phyloP scores from a whole-genome alignment of 768 basidiomycete species.

The Lactarius indigo region DNA sequence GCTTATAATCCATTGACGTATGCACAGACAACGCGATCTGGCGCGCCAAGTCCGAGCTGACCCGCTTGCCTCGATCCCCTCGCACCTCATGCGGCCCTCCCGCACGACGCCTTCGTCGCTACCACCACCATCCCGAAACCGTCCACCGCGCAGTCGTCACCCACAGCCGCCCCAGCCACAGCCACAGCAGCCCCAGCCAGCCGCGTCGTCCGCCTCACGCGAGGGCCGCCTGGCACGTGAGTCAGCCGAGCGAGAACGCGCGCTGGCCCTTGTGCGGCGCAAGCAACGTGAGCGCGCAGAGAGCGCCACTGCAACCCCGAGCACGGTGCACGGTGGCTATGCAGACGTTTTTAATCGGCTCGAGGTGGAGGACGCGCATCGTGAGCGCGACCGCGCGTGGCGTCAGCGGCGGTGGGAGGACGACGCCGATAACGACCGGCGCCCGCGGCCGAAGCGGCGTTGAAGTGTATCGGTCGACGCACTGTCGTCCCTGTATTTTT shows the following conservation, averaged over 20 bases:
- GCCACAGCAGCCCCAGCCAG: slow-evolving; percentile 21
- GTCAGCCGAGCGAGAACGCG: slow-evolving; percentile 70
- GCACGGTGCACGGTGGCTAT: slow-evolving; percentile 60
- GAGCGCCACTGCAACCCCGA: slow-evolving; percentile 65
- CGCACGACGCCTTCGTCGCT: not conserved
- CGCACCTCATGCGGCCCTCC: slow-evolving; percentile 51
- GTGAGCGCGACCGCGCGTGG: slow-evolving; percentile 42
- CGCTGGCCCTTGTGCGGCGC: slow-evolving; percentile 63
- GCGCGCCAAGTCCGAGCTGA: slow-evolving; percentile 62
- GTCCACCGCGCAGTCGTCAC: slow-evolving; percentile 29
- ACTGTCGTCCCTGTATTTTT: not conserved
- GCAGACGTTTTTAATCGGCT: slow-evolving; percentile 65
- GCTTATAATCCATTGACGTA: not conserved
- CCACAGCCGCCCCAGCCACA: not conserved
- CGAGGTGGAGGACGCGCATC: slow-evolving; percentile 69
- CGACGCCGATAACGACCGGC: not conserved
- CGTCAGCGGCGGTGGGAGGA: slow-evolving; percentile 27
- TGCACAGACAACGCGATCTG: slow-evolving; percentile 55
- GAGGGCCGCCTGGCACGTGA: slow-evolving; percentile 66
- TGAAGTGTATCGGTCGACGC: not conserved
- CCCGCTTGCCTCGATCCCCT: slow-evolving; percentile 71
- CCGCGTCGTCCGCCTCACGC: slow-evolving; percentile 29
- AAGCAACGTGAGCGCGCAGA: slow-evolving; percentile 64
- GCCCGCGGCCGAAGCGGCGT: slow-evolving; percentile 6
- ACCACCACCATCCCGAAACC: slow-evolving; percentile 16